Evolutionary conservation across 495 filamentous ascomycete genomes (phyloP).

Genomic region (Astrothelium macrocarpum): DNA sequence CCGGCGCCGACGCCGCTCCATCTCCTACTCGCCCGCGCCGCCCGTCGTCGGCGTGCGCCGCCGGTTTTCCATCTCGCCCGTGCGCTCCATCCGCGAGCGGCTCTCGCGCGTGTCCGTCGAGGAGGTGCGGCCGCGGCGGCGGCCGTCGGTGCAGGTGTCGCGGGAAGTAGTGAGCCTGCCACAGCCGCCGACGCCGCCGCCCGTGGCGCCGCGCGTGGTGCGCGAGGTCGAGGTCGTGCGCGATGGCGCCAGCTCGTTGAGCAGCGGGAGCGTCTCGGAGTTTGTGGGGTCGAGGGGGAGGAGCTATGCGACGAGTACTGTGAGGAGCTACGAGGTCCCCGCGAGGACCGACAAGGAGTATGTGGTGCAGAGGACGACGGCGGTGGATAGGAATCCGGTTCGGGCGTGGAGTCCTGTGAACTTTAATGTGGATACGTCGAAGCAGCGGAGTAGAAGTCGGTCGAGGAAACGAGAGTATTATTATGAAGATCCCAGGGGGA

Average conservation of each 20-base stretch:
- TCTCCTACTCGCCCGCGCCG: neutral
- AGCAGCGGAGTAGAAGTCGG: neutral
- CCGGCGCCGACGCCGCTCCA: neutral
- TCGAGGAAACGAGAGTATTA: neutral
- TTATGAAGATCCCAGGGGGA: neutral
- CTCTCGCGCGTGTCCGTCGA: conserved; percentile 1
- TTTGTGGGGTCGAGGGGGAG: neutral
- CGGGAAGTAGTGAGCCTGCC: neutral
- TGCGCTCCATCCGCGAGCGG: conserved; percentile 1
- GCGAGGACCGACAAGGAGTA: conserved; percentile 14
- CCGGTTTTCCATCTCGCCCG: neutral
- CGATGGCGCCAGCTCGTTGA: neutral
- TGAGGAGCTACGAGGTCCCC: conserved; percentile 13
- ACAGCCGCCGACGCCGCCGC: neutral
- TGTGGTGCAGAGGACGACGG: neutral
- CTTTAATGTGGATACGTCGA: conserved; percentile 12
- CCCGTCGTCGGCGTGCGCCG: neutral
- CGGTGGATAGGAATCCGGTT: conserved; percentile 9
- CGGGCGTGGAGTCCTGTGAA: conserved; percentile 10
- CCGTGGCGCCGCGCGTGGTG: neutral
- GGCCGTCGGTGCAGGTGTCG: neutral
- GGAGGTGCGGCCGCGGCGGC: neutral
- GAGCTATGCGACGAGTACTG: conserved; percentile 1
- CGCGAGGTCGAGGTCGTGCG: conserved; percentile 1
- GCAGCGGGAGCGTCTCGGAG: neutral